These are phyloP conservation scores for Calocera cornea DNA, from an alignment of 768 basidiomycete species.

Conservation along the genomic window DNA sequence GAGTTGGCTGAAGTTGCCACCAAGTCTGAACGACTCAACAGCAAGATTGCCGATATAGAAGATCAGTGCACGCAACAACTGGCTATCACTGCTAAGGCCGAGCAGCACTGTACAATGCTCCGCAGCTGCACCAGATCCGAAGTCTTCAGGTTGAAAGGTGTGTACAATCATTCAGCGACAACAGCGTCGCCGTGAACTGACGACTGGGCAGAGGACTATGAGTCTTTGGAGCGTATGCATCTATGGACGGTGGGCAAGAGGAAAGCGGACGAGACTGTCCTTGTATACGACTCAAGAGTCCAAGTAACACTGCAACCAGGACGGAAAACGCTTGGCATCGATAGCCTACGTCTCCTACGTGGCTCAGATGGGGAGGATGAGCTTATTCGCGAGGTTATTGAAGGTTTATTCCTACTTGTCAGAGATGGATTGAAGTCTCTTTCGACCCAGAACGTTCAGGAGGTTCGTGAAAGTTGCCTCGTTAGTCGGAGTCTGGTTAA, in stretches of 20 bases:
- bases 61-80: constrained; percentile 2
- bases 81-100: constrained; percentile 1
- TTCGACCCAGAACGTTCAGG: background rate
- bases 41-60: constrained; percentile 12
- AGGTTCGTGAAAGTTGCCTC: background rate
- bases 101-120: constrained; percentile 8
- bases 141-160: constrained; percentile 15
- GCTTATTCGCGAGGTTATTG: background rate
- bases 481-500: background rate
- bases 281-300: constrained; percentile 7
- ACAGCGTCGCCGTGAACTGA: background rate
- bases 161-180: background rate
- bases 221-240: constrained; percentile 15
- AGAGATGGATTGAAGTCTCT: background rate
- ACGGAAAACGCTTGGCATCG: background rate
- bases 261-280: background rate
- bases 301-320: background rate
- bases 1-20: constrained; percentile 9
- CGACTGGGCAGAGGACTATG: constrained; percentile 14
- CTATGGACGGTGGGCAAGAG: constrained; percentile 14
- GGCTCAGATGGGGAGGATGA: background rate
- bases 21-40: constrained; percentile 6
- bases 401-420: background rate
- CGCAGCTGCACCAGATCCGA: constrained; percentile 15
- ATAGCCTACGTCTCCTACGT: background rate